phyloP scores from a whole-genome alignment of 306 rosid genomes.

The Malus orientalis region DNA sequence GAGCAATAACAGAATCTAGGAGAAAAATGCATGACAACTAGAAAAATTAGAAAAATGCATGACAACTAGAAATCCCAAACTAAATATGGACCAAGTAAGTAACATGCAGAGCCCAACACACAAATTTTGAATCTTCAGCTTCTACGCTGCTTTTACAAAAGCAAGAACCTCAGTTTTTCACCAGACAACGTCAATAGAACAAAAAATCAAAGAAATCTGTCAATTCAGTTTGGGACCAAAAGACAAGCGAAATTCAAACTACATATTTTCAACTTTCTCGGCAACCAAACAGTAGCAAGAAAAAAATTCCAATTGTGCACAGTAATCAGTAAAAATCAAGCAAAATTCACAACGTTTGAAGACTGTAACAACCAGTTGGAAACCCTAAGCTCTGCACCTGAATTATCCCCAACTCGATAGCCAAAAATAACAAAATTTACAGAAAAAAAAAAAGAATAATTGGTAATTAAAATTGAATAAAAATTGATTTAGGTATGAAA shows the following conservation, averaged over 20 bases:
- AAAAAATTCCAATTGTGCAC: not conserved
- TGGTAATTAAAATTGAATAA: not conserved
- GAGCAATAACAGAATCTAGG: not conserved
- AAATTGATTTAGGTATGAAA: slow-evolving; percentile 3
- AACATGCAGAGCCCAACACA: not conserved
- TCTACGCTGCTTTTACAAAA: slow-evolving; percentile 2
- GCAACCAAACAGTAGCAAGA: slow-evolving; percentile 1
- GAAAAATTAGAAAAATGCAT: not conserved
- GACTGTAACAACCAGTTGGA: not conserved
- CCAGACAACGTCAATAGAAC: not conserved
- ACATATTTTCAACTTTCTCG: slow-evolving; percentile 10
- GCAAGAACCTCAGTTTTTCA: not conserved
- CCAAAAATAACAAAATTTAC: not conserved
- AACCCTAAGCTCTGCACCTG: slow-evolving; percentile 44
- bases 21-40: not conserved
- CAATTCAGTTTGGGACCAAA: not conserved
- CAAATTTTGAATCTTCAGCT: slow-evolving; percentile 7
- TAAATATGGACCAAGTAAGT: not conserved
- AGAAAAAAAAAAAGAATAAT: not conserved
- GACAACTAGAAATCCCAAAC: not conserved
- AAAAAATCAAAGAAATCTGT: not conserved
- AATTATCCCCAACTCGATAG: slow-evolving; percentile 3
- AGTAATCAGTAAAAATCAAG: not conserved
- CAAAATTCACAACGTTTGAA: not conserved
- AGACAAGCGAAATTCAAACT: not conserved